These are phyloP conservation scores for Monascus ruber DNA, from an alignment of 2,329 filamentous ascomycete species.

Conservation along the genomic window DNA sequence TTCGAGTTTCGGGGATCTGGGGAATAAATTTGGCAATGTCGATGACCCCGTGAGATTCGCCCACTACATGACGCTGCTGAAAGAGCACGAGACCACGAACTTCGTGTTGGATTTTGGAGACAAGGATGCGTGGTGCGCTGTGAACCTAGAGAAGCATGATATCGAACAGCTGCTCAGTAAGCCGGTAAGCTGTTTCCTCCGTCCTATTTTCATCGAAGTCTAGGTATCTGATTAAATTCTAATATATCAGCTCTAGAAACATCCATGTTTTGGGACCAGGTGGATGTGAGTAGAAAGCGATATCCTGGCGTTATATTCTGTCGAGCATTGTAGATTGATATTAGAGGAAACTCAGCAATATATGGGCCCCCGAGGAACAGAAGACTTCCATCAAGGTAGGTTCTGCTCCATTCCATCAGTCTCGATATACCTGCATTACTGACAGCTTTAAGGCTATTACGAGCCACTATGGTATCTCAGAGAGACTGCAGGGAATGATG, in stretches of 20 bases:
- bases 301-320: neutral
- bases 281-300: slow-evolving; percentile 51
- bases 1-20: slow-evolving; percentile 13
- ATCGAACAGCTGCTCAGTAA: slow-evolving; percentile 21
- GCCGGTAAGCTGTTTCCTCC: slow-evolving; percentile 14
- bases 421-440: neutral
- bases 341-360: slow-evolving; percentile 39
- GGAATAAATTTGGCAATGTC: slow-evolving; percentile 24
- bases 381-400: slow-evolving; percentile 40
- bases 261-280: slow-evolving; percentile 44
- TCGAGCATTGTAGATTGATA: no score
- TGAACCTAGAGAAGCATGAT: slow-evolving; percentile 25
- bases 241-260: slow-evolving; percentile 22
- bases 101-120: slow-evolving; percentile 35
- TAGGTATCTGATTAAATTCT: neutral
- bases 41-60: slow-evolving; percentile 24
- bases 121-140: slow-evolving; percentile 30
- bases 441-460: slow-evolving; percentile 35
- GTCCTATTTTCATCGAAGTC: neutral
- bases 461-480: slow-evolving; percentile 56
- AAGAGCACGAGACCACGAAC: slow-evolving; percentile 22
- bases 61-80: slow-evolving; percentile 16
- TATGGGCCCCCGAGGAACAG: slow-evolving; percentile 58
- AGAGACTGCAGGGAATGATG: slow-evolving; percentile 54
- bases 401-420: neutral